Conservation (phyloP, 2,329 filamentous ascomycete species). For the Cladosporium sp. region DNA sequence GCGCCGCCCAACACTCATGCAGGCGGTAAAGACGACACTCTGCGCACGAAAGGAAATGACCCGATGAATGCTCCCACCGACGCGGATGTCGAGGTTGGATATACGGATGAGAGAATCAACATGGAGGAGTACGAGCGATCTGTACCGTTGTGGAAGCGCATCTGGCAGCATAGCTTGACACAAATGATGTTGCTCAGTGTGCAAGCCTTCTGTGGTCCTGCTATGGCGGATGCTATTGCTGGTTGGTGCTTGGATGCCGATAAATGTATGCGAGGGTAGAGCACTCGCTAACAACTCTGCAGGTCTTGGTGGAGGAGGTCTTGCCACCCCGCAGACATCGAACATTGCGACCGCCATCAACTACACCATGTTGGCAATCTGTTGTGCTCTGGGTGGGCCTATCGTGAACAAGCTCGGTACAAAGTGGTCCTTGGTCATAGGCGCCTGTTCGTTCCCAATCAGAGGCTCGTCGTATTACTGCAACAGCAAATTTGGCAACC, state of each 20-base stretch:
- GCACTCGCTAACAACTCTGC: slow-evolving; percentile 43
- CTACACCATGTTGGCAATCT: slow-evolving; percentile 25
- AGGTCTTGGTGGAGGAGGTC: slow-evolving; percentile 29
- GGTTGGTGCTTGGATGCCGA: slow-evolving; percentile 50
- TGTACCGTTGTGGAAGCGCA: slow-evolving; percentile 46
- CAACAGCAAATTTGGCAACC: slow-evolving; percentile 33
- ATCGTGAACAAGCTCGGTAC: slow-evolving; percentile 44
- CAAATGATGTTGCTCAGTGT: slow-evolving; percentile 52
- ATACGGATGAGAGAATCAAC: slow-evolving; percentile 38
- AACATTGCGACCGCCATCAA: slow-evolving; percentile 29
- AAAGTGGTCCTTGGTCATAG: slow-evolving; percentile 41
- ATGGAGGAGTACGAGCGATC: slow-evolving; percentile 37
- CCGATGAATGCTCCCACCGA: slow-evolving; percentile 28
- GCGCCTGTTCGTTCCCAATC: slow-evolving; percentile 38
- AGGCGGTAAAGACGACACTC: slow-evolving; percentile 34
- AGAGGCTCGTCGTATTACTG: slow-evolving; percentile 40
- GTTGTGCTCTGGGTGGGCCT: slow-evolving; percentile 37
- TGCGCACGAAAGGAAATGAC: slow-evolving; percentile 32
- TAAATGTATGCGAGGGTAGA: slow-evolving; percentile 40
- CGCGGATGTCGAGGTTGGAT: slow-evolving; percentile 9
- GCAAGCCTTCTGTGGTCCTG: slow-evolving; percentile 37
- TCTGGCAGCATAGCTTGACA: slow-evolving; percentile 51
- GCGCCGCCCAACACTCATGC: slow-evolving; percentile 38
- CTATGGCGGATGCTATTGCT: slow-evolving; percentile 34
- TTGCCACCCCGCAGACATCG: slow-evolving; percentile 26